Base-by-base conservation (phyloP, 1,284 basidiomycete species). In the Cryptococcus sp. region DNA sequence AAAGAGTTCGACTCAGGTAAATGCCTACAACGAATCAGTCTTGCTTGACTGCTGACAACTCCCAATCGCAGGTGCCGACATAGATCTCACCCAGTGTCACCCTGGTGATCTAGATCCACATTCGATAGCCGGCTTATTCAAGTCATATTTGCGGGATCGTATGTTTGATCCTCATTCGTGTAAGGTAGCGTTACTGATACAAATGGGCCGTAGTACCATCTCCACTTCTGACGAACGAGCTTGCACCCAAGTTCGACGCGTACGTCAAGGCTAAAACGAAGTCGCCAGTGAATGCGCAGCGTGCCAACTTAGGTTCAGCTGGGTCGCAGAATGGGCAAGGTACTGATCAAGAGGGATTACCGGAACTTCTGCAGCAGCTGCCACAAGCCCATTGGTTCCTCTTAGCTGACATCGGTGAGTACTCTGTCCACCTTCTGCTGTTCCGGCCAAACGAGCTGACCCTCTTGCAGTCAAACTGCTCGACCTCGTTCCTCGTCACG, bases 101-200 rank as follows among this genome's bases (percentile, higher is more conserved):
- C 90, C 90, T 23, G 85, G 88, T 17, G 91, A 94, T 68, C 79
- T 95, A 35, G 92, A 95, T 73, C 92, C 92, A 40, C 91, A 95
- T 71, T 90, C 92, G 1, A 92, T 97, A 16, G 87, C 93, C 38
- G 91, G 90, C 41, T 81, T 81, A 19, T 82, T 82, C 72, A 83
- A 83, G 64, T 72, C 78, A 17, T 83, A 80, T 64, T 65, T 83
- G 23, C 69, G 82, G 58, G 81, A 82, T 68, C 64, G 81, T 81
- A 57, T 65, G 81, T 78, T 2, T 17, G 15, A 20, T 49, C 58
- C 48, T 62, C 25, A 6, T 11, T 35, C 30, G 30, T 35, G 3
- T 35, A 35, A 3, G 30, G 13, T 8, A 35, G 30, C 30, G 13
- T 35, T 35, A 10, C 30, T 35, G 30, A 35, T 35, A 13, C 3